Evolutionary conservation across 495 filamentous ascomycete species (phyloP), one percentile per base, ranked within the genome.

Genomic region (Lepidopterella palustris): DNA sequence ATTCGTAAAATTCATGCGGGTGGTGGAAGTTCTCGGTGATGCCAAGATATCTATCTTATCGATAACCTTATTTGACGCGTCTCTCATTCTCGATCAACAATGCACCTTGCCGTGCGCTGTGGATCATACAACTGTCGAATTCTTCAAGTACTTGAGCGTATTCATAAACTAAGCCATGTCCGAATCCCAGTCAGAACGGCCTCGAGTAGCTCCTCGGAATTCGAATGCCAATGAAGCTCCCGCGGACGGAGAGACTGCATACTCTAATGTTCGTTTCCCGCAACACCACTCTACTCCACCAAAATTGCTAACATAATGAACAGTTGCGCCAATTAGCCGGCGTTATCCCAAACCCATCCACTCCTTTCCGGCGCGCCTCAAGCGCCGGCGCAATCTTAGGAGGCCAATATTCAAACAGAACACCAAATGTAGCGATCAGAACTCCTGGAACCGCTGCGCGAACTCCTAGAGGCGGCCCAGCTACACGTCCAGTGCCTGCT

Each of bases 271-370:
- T 55, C 26, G 10, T 47, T 11, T 45, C 39, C 26, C 32, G 23
- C 29, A 4, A 13, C 8, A 32, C 31, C 13, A 18, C 24, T 28
- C 5, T n/a, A 23, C 8, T 21, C 21, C n/a, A n/a, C n/a, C n/a
- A n/a, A 15, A 26, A 51, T 21, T 29, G 10, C 21, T 58, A n/a
- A 51, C 45, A 54, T 13, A 23, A 24, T 45, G 53, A 50, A 20
- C 57, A 73, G 67, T 64, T 76, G 20, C 71, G 60, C 49, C 68
- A 72, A 40, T 55, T 77, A 39, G 72, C 73, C 0, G 61, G 64
- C 4, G 55, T 74, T 27, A 68, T 75, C 11, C 69, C 64, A 15
- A 69, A 65, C 39, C 71, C 75, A 5, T 60, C 70, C 20, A 78
- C 76, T 24, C 76, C 76, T 20, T 51, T 63, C 24, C 67, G 69